Base-by-base conservation (phyloP, 805 yeast species). In the Millerozyma miso region DNA sequence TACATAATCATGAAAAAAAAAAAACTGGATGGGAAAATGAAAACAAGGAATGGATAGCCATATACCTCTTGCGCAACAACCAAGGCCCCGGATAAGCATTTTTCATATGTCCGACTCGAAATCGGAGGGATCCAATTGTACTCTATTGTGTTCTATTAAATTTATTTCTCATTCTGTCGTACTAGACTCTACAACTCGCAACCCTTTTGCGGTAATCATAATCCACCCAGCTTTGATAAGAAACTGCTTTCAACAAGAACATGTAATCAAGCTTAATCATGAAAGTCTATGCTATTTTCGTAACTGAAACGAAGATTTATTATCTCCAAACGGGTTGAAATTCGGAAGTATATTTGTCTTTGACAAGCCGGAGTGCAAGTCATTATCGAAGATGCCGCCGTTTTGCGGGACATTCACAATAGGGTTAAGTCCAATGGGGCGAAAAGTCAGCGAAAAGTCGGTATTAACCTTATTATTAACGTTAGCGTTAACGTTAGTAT, bases 291-390 rank as follows among this genome's bases (percentile, higher is more conserved):
- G n/a, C 29, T 23, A 23, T 23, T 23, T 23, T 6, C 29, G 29
- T 23, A 23, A 16, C 29, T 34, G 37, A 26, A 40, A 39, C 14
- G 34, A n/a, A 23, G 36, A 33, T n/a, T 40, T 40, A 31, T 32
- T 29, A 32, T 41, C 44, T n/a, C 44, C 44, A 41, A 41, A 41
- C 4, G 44, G 44, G 36, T 41, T 41, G 19, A 41, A 41, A 19
- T 36, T 41, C 6, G 44, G 44, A 8, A 41, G 19, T 16, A 41
- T 41, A 14, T 37, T 41, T n/a, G 43, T 19, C 10, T 29, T 37
- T 18, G 16, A 15, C 8, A 37, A 29, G 8, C 31, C 31, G 12
- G 26, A 13, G 8, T 23, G 14, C 7, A 31, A 29, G 17, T 37
- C 33, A n/a, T 37, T 15, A 4, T 37, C 16, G 26, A 37, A 37